phyloP scores from a whole-genome alignment of 1,139 yeast species.

The Yamadazyma atlantica region DNA sequence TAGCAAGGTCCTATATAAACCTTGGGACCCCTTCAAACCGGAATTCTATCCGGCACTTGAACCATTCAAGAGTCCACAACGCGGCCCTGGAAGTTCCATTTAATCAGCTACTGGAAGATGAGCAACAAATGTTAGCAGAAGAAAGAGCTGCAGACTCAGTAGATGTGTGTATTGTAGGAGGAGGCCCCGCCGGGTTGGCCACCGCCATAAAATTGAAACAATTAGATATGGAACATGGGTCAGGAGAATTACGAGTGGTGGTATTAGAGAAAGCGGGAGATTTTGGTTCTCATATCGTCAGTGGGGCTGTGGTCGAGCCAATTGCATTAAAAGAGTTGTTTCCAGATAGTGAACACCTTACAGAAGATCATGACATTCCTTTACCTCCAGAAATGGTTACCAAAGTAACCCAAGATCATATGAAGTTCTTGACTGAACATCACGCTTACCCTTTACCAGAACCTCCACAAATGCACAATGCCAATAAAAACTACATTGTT shows the following conservation, averaged over 20 bases:
- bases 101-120: slow-evolving; percentile 8
- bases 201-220: slow-evolving; percentile 90
- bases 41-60: background rate
- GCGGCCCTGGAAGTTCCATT: slow-evolving; percentile 4
- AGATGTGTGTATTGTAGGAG: slow-evolving; percentile 95
- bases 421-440: slow-evolving; percentile 64
- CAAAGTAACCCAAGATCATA: slow-evolving; percentile 63
- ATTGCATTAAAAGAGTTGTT: slow-evolving; percentile 79
- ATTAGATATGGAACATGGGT: slow-evolving; percentile 67
- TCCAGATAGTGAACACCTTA: slow-evolving; percentile 62
- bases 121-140: slow-evolving; percentile 32
- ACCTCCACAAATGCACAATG: slow-evolving; percentile 87
- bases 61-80: background rate
- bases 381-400: slow-evolving; percentile 76
- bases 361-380: slow-evolving; percentile 60
- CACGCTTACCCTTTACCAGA: slow-evolving; percentile 75
- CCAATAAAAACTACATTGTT: slow-evolving; percentile 79
- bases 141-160: slow-evolving; percentile 82
- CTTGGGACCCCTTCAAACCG: background rate
- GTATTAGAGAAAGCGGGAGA: slow-evolving; percentile 92
- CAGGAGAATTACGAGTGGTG: slow-evolving; percentile 74
- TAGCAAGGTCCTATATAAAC: background rate
- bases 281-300: slow-evolving; percentile 85
- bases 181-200: slow-evolving; percentile 96
- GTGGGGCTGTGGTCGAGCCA: slow-evolving; percentile 95